These are phyloP conservation scores for Neopestalotiopsis rosae DNA, from an alignment of 2,329 filamentous ascomycete genomes.

Conservation along the genomic window DNA sequence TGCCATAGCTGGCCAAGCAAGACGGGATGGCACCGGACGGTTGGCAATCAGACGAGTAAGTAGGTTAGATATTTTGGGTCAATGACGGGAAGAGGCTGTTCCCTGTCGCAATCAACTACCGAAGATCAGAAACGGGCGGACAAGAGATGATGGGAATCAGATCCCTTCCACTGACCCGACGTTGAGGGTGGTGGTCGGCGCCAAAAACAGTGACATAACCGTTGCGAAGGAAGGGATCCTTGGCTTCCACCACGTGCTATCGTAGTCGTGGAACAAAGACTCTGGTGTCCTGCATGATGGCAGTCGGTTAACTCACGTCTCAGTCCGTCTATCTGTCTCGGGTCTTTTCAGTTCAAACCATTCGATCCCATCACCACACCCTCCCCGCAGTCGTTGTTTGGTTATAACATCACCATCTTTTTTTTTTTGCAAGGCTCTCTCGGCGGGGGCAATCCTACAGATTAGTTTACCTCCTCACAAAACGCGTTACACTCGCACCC, in stretches of 20 bases:
- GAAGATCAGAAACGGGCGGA: background rate
- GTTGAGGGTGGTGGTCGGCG: background rate
- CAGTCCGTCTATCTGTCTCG: no score
- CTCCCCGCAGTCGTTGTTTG: no score
- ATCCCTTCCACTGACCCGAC: background rate
- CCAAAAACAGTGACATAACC: background rate
- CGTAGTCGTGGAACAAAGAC: background rate
- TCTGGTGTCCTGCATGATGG: background rate
- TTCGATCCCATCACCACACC: no score
- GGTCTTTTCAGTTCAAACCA: no score
- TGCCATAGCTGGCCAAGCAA: background rate
- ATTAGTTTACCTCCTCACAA: no score
- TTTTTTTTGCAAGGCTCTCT: no score
- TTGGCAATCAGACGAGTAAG: background rate
- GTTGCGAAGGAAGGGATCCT: background rate
- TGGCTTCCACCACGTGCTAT: background rate
- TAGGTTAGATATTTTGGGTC: background rate
- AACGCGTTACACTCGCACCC: no score
- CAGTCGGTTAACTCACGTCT: no score
- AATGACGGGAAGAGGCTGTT: background rate
- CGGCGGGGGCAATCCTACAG: no score
- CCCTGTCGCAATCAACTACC: background rate
- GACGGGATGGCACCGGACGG: background rate
- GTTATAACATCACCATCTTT: no score
- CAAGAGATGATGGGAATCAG: background rate